phyloP scores from a whole-genome alignment of 441 rosid species.

The Pelargonium citronellum region DNA sequence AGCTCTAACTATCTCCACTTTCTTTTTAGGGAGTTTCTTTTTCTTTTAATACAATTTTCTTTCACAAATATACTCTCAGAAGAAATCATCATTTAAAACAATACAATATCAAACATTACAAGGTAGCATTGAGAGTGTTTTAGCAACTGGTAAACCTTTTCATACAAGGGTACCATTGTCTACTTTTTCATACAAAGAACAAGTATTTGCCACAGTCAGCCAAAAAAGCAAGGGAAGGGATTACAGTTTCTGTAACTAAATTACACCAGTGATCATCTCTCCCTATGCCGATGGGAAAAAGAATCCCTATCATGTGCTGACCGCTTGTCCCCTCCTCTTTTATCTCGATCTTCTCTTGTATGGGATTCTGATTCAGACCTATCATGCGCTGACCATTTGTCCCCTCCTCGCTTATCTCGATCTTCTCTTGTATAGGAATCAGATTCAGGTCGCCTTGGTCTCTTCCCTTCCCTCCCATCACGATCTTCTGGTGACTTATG shows the following conservation, averaged over 20 bases:
- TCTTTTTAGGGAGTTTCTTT: too few relatives aligned
- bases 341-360: slow-evolving; percentile 32
- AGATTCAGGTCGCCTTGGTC: slow-evolving; percentile 30
- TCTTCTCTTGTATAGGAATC: slow-evolving; percentile 30
- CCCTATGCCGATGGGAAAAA: slow-evolving; percentile 24
- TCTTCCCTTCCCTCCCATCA: slow-evolving; percentile 28
- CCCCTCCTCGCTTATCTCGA: slow-evolving; percentile 27
- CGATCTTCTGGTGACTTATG: slow-evolving; percentile 24
- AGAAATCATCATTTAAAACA: too few relatives aligned
- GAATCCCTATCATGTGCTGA: slow-evolving; percentile 30
- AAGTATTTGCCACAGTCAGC: too few relatives aligned
- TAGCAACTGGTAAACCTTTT: too few relatives aligned
- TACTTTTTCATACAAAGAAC: too few relatives aligned
- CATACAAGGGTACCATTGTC: too few relatives aligned
- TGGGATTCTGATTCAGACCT: slow-evolving; percentile 36
- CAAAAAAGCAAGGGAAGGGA: too few relatives aligned
- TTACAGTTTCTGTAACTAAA: neutral
- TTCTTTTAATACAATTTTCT: too few relatives aligned
- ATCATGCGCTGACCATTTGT: slow-evolving; percentile 22
- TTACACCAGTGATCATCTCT: slow-evolving; percentile 27
- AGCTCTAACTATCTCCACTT: too few relatives aligned
- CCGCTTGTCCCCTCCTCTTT: slow-evolving; percentile 26
- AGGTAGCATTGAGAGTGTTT: too few relatives aligned
- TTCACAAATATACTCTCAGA: too few relatives aligned
- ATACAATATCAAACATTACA: too few relatives aligned